A percentile compares a stretch with the other conserved stretches of the same genome.
Conservation (phyloP, 169 alveolate species). For the Cryptosporidium andersoni region DNA sequence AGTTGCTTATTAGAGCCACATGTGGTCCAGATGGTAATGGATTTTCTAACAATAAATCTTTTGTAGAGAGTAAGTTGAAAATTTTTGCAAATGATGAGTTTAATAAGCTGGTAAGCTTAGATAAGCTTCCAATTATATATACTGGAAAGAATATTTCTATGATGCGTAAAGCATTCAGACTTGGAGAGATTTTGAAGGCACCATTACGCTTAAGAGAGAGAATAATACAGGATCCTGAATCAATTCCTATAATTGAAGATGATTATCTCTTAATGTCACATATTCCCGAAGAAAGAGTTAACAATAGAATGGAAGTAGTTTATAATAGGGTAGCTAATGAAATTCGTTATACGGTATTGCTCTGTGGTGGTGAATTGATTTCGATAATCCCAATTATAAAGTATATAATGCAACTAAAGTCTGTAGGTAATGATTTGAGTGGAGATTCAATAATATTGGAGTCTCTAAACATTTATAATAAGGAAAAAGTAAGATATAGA, state of each 20-base stretch:
- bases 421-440: constrained; percentile 9
- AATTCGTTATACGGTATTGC: constrained; percentile 35
- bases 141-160: constrained; percentile 20
- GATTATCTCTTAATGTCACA: not conserved
- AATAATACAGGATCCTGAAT: not conserved
- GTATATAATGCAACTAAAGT: constrained; percentile 24
- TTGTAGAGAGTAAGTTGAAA: constrained; percentile 7
- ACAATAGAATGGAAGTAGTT: not conserved
- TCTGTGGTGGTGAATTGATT: constrained; percentile 54
- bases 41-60: constrained; percentile 11
- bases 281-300: not conserved
- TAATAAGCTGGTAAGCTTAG: constrained; percentile 7
- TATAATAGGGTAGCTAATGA: constrained; percentile 40
- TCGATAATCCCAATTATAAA: constrained; percentile 17
- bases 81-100: constrained; percentile 36
- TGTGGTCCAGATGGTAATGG: constrained; percentile 36
- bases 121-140: constrained; percentile 26
- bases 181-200: constrained; percentile 43
- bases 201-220: constrained; percentile 55
- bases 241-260: constrained; percentile 54
- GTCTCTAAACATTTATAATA: constrained; percentile 41
- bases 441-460: constrained; percentile 29
- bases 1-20: not conserved
- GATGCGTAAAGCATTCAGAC: constrained; percentile 28
- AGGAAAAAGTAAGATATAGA: constrained; percentile 21